Percentiles rank a stretch among this genome's conserved stretches.
These are phyloP conservation scores for Serendipita sp. DNA, from an alignment of 768 basidiomycete genomes.

Conservation along the genomic window DNA sequence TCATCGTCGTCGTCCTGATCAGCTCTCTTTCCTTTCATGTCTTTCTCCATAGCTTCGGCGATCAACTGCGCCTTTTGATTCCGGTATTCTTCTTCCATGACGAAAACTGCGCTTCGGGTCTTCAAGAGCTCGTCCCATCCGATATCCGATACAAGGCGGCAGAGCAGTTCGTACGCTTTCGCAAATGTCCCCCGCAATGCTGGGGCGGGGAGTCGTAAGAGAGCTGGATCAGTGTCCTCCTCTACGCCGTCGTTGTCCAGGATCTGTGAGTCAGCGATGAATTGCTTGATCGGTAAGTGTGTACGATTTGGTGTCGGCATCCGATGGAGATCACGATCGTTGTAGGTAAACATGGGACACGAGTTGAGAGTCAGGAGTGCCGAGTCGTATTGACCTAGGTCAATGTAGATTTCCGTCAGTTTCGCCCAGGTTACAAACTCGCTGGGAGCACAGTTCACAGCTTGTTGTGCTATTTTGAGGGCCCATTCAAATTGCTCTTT, in stretches of 20 bases:
- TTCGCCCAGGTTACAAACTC: conserved; percentile 99
- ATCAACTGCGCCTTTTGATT: conserved; percentile 77
- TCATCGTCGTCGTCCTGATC: conserved; percentile 10
- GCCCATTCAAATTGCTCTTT: conserved; percentile 84
- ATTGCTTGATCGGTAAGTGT: conserved; percentile 71
- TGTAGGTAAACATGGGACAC: conserved; percentile 99
- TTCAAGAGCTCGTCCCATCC: conserved; percentile 98
- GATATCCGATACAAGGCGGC: conserved; percentile 80
- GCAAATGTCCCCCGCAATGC: conserved; percentile 93
- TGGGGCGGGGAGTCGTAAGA: conserved; percentile 88
- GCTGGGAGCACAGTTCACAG: conserved; percentile 95
- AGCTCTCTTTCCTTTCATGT: conserved; percentile 18
- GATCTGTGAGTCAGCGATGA: conserved; percentile 64
- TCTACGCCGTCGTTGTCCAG: conserved; percentile 22
- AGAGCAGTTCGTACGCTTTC: conserved; percentile 79
- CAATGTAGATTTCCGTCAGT: conserved; percentile 87
- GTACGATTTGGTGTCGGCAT: conserved; percentile 62
- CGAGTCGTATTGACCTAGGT: conserved; percentile 74
- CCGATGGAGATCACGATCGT: conserved; percentile 85
- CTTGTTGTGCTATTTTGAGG: conserved; percentile 77
- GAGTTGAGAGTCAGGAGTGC: conserved; percentile 90
- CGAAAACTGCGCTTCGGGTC: conserved; percentile 86
- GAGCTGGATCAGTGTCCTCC: conserved; percentile 70
- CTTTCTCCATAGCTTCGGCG: conserved; percentile 14
- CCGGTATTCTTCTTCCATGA: conserved; percentile 99